Conservation (phyloP, 495 filamentous ascomycete genomes). For the Cercophora scortea region DNA sequence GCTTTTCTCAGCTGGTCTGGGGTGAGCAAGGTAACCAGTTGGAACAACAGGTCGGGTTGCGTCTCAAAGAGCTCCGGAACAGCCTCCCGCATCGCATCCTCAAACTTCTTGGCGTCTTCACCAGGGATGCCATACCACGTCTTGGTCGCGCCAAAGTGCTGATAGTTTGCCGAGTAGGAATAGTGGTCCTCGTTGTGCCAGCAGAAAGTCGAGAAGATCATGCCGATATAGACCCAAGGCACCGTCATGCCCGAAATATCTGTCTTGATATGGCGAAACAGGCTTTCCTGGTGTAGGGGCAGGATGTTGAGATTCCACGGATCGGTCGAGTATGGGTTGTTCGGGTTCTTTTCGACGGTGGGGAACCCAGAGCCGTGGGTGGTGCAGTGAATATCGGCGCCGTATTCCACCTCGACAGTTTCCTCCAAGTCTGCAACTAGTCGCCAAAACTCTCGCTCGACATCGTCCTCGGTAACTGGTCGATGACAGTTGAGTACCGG, state of each 20-base stretch:
- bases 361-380: constrained; percentile 98
- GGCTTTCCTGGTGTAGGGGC: constrained; percentile 80
- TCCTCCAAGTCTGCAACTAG: constrained; percentile 88
- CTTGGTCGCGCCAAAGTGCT: constrained; percentile 97
- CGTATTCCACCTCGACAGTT: constrained; percentile 96
- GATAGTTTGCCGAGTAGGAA: constrained; percentile 96
- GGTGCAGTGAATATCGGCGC: constrained; percentile 96
- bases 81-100: constrained; percentile 88
- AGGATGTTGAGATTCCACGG: constrained; percentile 96
- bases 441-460: constrained; percentile 96
- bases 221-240: constrained; percentile 99
- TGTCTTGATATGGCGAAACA: constrained; percentile 95
- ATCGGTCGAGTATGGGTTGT: constrained; percentile 76
- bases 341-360: constrained; percentile 84
- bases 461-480: constrained; percentile 87
- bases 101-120: constrained; percentile 87
- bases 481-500: constrained; percentile 69
- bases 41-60: constrained; percentile 93
- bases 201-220: constrained; percentile 99
- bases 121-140: constrained; percentile 99
- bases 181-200: constrained; percentile 99
- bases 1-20: constrained; percentile 93
- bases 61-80: constrained; percentile 96
- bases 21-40: constrained; percentile 88
- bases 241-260: constrained; percentile 99